Evolutionary conservation across 2,329 filamentous ascomycete genomes (phyloP).

Genomic region (Pseudogymnoascus sp.): DNA sequence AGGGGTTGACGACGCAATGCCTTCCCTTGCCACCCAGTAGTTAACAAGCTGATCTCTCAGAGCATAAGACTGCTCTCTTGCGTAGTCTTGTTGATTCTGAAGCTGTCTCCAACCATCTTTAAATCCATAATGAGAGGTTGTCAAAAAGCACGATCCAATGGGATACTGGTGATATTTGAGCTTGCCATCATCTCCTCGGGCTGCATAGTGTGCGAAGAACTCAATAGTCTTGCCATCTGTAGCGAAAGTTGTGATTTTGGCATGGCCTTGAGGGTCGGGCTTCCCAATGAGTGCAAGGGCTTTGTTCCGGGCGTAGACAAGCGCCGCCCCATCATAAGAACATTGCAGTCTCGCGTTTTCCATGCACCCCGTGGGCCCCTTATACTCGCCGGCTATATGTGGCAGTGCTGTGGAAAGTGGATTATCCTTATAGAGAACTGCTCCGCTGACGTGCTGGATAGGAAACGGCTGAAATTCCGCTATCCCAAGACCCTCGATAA

Average conservation of each 20-base stretch:
- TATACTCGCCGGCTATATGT: constrained; percentile 19
- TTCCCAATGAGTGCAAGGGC: constrained; percentile 16
- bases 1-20: neutral
- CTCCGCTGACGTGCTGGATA: neutral
- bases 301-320: constrained; percentile 19
- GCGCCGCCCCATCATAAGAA: constrained; percentile 19
- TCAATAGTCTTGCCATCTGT: constrained; percentile 17
- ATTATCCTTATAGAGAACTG: neutral
- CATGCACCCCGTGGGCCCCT: constrained; percentile 11
- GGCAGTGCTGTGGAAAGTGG: constrained; percentile 1
- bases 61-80: neutral
- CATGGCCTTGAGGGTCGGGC: constrained; percentile 15
- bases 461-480: constrained; percentile 17
- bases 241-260: constrained; percentile 18
- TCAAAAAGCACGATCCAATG: neutral
- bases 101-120: neutral
- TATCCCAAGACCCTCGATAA: constrained; percentile 23
- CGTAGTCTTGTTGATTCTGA: neutral
- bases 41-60: neutral
- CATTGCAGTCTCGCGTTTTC: constrained; percentile 15
- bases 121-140: neutral
- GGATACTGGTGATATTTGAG: constrained; percentile 18
- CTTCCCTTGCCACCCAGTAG: neutral
- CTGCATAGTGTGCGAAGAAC: constrained; percentile 17
- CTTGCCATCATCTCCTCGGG: constrained; percentile 12